Evolutionary conservation across 441 rosid species (phyloP).

Genomic region (Populus trichocarpa): DNA sequence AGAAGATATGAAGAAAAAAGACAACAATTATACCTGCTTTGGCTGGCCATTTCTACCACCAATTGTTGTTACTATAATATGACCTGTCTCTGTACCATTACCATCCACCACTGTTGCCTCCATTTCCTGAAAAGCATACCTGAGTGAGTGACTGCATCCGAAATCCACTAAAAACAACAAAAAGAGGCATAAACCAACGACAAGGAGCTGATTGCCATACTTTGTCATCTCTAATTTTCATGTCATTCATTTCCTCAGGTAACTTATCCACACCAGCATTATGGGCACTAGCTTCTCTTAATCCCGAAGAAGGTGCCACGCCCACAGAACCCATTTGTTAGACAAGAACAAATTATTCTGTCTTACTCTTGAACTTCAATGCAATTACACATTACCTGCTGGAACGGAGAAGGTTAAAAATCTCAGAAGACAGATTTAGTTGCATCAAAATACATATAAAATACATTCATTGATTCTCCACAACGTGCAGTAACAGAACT

Average conservation of each 20-base stretch:
- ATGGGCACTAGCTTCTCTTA: slow-evolving; percentile 62
- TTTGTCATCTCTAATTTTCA: slow-evolving; percentile 89
- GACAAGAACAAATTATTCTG: slow-evolving; percentile 22
- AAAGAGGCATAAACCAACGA: neutral
- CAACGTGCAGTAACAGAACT: neutral
- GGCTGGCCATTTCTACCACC: slow-evolving; percentile 97
- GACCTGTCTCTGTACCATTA: slow-evolving; percentile 89
- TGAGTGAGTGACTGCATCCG: neutral
- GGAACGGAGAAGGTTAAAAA: slow-evolving; percentile 1
- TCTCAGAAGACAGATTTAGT: neutral
- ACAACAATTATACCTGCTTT: slow-evolving; percentile 54
- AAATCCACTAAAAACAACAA: neutral
- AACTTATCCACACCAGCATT: slow-evolving; percentile 59
- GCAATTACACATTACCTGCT: slow-evolving; percentile 42
- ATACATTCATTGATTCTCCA: neutral
- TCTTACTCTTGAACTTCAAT: slow-evolving; percentile 25
- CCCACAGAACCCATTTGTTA: slow-evolving; percentile 76
- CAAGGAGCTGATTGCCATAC: slow-evolving; percentile 18
- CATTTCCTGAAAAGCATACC: slow-evolving; percentile 53
- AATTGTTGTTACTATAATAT: slow-evolving; percentile 87
- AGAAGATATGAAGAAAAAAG: neutral
- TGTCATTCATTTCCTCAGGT: slow-evolving; percentile 90
- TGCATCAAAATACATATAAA: neutral
- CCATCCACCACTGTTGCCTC: slow-evolving; percentile 84
- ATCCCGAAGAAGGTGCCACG: slow-evolving; percentile 55